Evolutionary conservation across 495 filamentous ascomycete genomes (phyloP), one percentile per base, ranked within the genome.

Genomic region (Mytilinidion resinicola): DNA sequence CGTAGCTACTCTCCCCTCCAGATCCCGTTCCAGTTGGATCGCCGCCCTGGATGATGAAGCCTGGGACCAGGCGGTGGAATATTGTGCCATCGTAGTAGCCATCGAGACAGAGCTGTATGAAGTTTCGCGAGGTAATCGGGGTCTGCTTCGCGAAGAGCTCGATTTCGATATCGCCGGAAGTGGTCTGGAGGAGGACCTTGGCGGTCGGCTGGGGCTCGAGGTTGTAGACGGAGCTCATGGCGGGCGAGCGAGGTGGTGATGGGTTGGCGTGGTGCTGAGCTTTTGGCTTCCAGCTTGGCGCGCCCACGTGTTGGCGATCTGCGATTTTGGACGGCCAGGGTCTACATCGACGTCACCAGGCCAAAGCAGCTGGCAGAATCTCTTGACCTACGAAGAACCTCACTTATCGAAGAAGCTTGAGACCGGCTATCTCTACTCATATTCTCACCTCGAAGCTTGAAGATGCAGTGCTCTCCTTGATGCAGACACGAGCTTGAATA

Each of bases 91-190:
- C 83, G 74, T 97, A 99, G 79, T 97, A 96, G 56, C 89, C 88
- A 72, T 99, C 91, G 56, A 95, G 80, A 69, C 87, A 91, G 67
- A 89, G 87, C 72, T 99, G 93, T 17, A 99, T 84, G 76, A 99
- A 99, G 74, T 96, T 96, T 56, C 92, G 90, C 64, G 83, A 89
- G 0, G 93, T 88, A 56, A 95, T 81, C 34, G 93, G 93, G 0
- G 88, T 88, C 72, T 99, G 91, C 57, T 89, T 90, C 17, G 90
- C 91, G 78, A 95, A 98, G 51, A 98, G 85, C 62, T 95, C 85
- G 78, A 98, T 81, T 34, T 85, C 80, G 62, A 98, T 78, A 58
- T 95, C 89, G 71, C 93, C 93, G 49, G 86, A 76, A 21, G 90
- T 95, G 5, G 93, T 98, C 70, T 90, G 82, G 43, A 98, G 79